phyloP scores from a whole-genome alignment of 1,284 basidiomycete genomes.

The Irpex lacteus region DNA sequence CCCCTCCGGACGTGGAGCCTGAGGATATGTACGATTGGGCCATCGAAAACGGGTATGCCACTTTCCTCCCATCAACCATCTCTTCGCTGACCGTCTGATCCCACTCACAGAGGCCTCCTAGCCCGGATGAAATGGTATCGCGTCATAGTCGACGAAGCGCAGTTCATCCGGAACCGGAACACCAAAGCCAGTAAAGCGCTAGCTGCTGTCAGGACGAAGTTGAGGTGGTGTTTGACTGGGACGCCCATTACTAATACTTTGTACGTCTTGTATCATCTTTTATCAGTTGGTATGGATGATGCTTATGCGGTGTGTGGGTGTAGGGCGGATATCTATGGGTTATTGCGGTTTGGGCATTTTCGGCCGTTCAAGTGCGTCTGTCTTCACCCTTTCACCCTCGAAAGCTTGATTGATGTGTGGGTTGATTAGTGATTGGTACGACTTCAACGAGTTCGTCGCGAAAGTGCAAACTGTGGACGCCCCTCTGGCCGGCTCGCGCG shows the following conservation, averaged over 20 bases:
- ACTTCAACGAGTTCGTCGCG: constrained; percentile 56
- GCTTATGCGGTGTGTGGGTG: not conserved
- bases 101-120: constrained; percentile 45
- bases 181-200: constrained; percentile 58
- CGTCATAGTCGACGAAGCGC: constrained; percentile 66
- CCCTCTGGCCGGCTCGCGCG: constrained; percentile 49
- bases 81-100: not conserved
- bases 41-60: constrained; percentile 42
- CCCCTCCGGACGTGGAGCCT: constrained; percentile 42
- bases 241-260: constrained; percentile 70
- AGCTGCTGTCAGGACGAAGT: constrained; percentile 54
- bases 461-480: constrained; percentile 53
- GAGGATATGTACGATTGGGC: constrained; percentile 49
- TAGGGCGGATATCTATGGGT: constrained; percentile 67
- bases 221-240: constrained; percentile 71
- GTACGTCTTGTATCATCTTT: too few relatives aligned
- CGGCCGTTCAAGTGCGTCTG: constrained; percentile 53
- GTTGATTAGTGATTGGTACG: constrained; percentile 45
- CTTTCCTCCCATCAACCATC: not conserved
- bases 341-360: constrained; percentile 64
- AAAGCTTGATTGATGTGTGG: not conserved
- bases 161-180: constrained; percentile 63
- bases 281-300: constrained; percentile 1
- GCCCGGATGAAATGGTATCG: constrained; percentile 57
- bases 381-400: not conserved